Conservation (phyloP, 1,139 yeast genomes). For the Suhomyces bribrorum region DNA sequence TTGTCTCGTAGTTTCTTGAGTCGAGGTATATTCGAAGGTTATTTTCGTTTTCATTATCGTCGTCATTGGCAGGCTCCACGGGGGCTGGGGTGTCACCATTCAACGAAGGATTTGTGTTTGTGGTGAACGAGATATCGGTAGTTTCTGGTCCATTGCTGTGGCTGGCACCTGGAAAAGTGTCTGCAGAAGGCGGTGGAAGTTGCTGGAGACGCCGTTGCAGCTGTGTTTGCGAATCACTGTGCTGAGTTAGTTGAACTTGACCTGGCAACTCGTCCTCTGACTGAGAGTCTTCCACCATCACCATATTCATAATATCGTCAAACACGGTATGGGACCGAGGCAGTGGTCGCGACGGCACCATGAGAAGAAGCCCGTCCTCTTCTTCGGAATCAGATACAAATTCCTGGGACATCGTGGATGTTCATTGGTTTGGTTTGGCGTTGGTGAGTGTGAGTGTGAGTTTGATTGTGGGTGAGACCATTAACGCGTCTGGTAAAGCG, state of each 20-base stretch:
- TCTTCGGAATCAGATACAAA: slow-evolving; percentile 21
- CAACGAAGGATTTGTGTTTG: too few relatives aligned
- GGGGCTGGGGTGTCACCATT: too few relatives aligned
- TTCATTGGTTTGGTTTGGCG: not conserved
- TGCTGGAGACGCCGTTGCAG: too few relatives aligned
- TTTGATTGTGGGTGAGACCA: not conserved
- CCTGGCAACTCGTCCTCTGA: not conserved
- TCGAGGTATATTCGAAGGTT: slow-evolving; percentile 19
- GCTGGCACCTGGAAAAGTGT: too few relatives aligned
- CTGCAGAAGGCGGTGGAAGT: too few relatives aligned
- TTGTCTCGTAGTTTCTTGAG: slow-evolving; percentile 16
- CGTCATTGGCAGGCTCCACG: too few relatives aligned
- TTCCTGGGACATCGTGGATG: slow-evolving; percentile 13
- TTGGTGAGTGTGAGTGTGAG: not conserved
- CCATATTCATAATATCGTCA: slow-evolving; percentile 4
- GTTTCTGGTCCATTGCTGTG: too few relatives aligned
- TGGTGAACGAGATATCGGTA: too few relatives aligned
- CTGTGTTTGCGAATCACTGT: too few relatives aligned
- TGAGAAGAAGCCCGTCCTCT: slow-evolving; percentile 12
- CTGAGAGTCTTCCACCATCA: not conserved
- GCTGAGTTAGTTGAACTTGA: too few relatives aligned
- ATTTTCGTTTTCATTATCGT: slow-evolving; percentile 15
- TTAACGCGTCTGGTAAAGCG: not conserved
- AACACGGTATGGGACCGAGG: not conserved
- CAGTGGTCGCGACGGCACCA: not conserved